Evolutionary conservation across 305 asterid species (phyloP).

Genomic region (Fraxinus platypoda): DNA sequence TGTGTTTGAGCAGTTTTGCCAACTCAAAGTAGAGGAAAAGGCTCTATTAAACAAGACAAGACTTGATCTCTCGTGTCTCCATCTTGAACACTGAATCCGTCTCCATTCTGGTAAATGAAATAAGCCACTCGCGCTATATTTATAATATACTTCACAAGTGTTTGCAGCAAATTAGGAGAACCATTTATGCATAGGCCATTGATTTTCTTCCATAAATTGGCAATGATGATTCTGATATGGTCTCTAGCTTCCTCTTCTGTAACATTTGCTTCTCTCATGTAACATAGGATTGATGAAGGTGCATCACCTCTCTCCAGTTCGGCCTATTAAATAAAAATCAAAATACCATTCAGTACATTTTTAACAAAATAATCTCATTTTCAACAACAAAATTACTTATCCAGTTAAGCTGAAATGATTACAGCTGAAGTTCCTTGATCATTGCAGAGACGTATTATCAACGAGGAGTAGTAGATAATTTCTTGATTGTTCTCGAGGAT

Average conservation of each 20-base stretch:
- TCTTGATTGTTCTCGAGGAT: conserved; percentile 28
- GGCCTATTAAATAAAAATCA: conserved; percentile 28
- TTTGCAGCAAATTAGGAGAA: not conserved
- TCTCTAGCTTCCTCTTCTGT: conserved; percentile 45
- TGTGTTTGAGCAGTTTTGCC: not conserved
- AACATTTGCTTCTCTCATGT: conserved; percentile 55
- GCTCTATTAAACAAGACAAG: conserved; percentile 45
- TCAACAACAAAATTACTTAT: not conserved
- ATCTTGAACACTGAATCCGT: conserved; percentile 58
- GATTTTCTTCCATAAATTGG: conserved; percentile 42
- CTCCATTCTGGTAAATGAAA: conserved; percentile 57
- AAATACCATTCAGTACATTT: not conserved
- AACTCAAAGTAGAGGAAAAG: conserved; percentile 29
- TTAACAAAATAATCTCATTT: not conserved
- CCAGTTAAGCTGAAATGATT: not conserved
- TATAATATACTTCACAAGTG: conserved; percentile 24
- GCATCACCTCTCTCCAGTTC: conserved; percentile 68
- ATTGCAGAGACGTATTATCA: conserved; percentile 56
- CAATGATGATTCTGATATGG: conserved; percentile 30
- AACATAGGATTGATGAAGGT: conserved; percentile 55
- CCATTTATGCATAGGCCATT: conserved; percentile 23
- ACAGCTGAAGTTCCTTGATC: conserved; percentile 55
- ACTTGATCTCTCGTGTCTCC: conserved; percentile 38
- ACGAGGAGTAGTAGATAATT: conserved; percentile 40
- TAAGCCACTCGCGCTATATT: conserved; percentile 47